Percentiles rank a stretch among this genome's conserved stretches.
Conservation (phyloP, 164 flowering plant species). For the Stephania japonica region DNA sequence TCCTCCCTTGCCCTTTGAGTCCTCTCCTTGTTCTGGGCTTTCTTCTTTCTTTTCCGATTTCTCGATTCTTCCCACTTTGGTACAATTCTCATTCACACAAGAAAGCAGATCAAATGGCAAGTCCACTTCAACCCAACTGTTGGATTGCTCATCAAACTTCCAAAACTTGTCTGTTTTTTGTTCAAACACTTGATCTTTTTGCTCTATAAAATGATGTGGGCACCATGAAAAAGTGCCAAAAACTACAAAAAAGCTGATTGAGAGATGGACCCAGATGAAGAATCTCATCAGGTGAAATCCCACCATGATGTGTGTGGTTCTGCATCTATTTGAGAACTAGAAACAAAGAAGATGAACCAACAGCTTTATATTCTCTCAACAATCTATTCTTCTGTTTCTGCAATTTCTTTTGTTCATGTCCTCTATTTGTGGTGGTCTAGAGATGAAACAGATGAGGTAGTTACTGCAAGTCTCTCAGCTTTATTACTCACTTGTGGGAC, state of each 20-base stretch:
- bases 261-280: constrained; percentile 24
- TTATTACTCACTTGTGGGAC: constrained; percentile 3
- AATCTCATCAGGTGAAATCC: constrained; percentile 22
- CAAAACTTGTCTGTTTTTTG: constrained; percentile 64
- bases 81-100: constrained; percentile 57
- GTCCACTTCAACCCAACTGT: constrained; percentile 59
- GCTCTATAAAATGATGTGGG: constrained; percentile 25
- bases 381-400: background rate
- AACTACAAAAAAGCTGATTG: constrained; percentile 13
- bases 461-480: constrained; percentile 9
- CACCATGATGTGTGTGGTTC: constrained; percentile 21
- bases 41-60: constrained; percentile 13
- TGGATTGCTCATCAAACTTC: constrained; percentile 58
- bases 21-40: constrained; percentile 10
- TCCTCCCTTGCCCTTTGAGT: constrained; percentile 11
- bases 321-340: background rate
- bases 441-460: constrained; percentile 1
- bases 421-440: background rate
- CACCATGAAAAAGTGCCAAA: constrained; percentile 34
- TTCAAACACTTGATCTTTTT: constrained; percentile 30
- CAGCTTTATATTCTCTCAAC: background rate
- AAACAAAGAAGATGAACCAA: background rate
- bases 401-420: background rate
- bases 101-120: constrained; percentile 69
- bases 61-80: constrained; percentile 46